These are phyloP conservation scores for Metarhizium robertsii DNA, from an alignment of 2,329 filamentous ascomycete species.

Conservation along the genomic window DNA sequence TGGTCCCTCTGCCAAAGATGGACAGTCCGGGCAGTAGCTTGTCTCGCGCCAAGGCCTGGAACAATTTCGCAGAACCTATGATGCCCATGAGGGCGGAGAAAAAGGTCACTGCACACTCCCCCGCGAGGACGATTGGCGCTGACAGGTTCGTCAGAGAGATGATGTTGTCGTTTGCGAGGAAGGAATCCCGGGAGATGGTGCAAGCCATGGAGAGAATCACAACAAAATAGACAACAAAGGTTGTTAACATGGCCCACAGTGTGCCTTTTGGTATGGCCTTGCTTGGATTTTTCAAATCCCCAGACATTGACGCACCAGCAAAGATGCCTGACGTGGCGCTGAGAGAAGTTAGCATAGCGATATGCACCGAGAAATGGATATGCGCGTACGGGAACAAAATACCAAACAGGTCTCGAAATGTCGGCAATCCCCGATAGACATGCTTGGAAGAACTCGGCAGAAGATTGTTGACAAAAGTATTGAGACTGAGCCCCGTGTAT, in stretches of 20 bases:
- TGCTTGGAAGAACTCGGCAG: conserved; percentile 58
- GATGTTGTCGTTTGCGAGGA: conserved; percentile 68
- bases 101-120: conserved; percentile 73
- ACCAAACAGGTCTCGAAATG: conserved; percentile 74
- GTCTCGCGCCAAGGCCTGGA: conserved; percentile 76
- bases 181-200: conserved; percentile 63
- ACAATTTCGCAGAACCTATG: conserved; percentile 73
- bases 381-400: conserved; percentile 61
- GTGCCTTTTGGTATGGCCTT: conserved; percentile 81
- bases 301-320: conserved; percentile 81
- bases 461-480: conserved; percentile 66
- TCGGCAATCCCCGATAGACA: conserved; percentile 53
- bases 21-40: conserved; percentile 67
- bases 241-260: conserved; percentile 65
- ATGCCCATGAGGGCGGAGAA: conserved; percentile 85
- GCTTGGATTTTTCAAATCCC: conserved; percentile 73
- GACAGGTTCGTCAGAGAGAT: conserved; percentile 78
- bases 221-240: conserved; percentile 64
- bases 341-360: conserved; percentile 15
- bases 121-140: conserved; percentile 61
- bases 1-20: conserved; percentile 65
- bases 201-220: conserved; percentile 73
- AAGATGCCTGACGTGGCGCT: conserved; percentile 47
- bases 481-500: conserved; percentile 67
- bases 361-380: background rate